Conservation (phyloP, 306 rosid species). For the Ormosia semicastrata region DNA sequence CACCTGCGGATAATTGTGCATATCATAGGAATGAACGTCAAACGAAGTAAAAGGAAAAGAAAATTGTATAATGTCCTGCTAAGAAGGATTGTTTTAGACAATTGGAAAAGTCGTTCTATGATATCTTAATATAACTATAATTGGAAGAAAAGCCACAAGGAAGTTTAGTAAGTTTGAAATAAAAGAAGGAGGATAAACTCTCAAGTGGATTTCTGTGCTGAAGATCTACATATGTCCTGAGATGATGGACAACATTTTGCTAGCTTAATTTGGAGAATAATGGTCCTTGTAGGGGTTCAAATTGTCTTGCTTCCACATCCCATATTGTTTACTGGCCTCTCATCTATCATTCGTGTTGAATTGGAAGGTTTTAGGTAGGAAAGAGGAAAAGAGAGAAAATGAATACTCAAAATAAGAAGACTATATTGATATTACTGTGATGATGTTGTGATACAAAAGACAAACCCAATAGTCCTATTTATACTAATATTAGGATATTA, state of each 20-base stretch:
- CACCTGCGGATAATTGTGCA: constrained; percentile 10
- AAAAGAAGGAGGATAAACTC: not conserved
- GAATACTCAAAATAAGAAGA: no score
- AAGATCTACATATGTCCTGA: not conserved
- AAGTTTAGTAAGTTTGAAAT: not conserved
- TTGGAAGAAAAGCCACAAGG: constrained; percentile 8
- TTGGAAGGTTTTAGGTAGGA: no score
- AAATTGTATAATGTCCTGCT: not conserved
- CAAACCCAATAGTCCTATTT: no score
- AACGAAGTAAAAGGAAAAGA: not conserved
- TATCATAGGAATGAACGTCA: not conserved
- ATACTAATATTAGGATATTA: no score
- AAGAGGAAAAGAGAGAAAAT: no score
- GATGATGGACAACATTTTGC: not conserved
- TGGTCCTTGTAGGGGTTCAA: not conserved
- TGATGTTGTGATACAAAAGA: no score
- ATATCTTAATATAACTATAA: not conserved
- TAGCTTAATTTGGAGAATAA: not conserved
- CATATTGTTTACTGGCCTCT: not conserved
- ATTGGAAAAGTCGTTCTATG: not conserved
- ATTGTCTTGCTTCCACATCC: not conserved
- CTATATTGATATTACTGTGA: no score
- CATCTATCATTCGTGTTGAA: not conserved
- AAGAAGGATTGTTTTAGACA: constrained; percentile 9
- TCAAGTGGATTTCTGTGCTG: constrained; percentile 2